Conservation (phyloP, 1,139 yeast species). For the Sporopachydermia cereana region DNA sequence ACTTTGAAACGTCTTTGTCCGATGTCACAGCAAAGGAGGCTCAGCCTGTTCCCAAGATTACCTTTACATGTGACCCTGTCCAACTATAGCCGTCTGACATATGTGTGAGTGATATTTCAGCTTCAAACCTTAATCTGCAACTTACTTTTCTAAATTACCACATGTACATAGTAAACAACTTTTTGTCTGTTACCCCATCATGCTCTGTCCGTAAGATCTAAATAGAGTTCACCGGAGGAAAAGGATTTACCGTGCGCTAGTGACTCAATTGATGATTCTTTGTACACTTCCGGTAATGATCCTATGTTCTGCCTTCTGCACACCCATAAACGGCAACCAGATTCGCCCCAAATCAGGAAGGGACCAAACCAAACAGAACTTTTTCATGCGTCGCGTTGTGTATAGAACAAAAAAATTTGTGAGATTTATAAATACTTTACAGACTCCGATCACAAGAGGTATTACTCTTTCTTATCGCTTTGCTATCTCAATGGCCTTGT, state of each 20-base stretch:
- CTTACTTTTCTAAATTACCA: background rate
- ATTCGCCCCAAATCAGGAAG: background rate
- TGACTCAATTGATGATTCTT: slow-evolving; percentile 1
- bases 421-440: background rate
- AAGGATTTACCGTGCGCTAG: background rate
- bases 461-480: background rate
- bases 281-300: background rate
- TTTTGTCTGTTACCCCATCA: background rate
- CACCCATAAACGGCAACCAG: background rate
- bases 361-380: slow-evolving; percentile 1
- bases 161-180: slow-evolving; percentile 4
- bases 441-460: background rate
- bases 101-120: background rate
- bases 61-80: background rate
- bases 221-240: background rate
- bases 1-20: background rate
- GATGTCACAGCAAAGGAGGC: background rate
- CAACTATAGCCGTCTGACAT: background rate
- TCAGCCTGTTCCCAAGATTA: background rate
- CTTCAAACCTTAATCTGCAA: background rate
- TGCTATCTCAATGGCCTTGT: background rate
- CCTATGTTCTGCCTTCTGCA: background rate
- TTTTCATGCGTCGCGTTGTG: background rate
- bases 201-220: background rate
- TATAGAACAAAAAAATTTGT: background rate